A percentile compares a stretch with the other conserved stretches of the same genome.
These are phyloP conservation scores for Mortierella sp. DNA, from an alignment of 371 early-diverging fungal species.

Conservation along the genomic window DNA sequence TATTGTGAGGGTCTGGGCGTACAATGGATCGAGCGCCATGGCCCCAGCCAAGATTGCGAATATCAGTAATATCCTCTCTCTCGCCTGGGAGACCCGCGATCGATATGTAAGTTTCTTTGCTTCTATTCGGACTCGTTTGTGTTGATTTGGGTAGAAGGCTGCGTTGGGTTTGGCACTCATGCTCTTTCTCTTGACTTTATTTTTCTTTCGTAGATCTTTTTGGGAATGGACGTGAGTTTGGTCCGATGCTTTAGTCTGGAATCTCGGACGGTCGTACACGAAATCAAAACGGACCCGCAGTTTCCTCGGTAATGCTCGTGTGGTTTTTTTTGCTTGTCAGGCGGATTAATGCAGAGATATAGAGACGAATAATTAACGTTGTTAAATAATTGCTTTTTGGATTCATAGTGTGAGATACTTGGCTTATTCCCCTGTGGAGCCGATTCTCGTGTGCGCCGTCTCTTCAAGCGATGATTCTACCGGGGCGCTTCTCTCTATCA, in stretches of 20 bases:
- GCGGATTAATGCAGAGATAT: too few species aligned
- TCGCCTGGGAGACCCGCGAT: conserved; percentile 75
- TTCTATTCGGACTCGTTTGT: neutral
- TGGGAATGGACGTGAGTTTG: conserved; percentile 68
- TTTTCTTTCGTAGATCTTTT: conserved; percentile 59
- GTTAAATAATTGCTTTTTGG: neutral
- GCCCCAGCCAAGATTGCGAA: conserved; percentile 66
- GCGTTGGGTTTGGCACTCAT: too few species aligned
- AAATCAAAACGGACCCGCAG: conserved; percentile 65
- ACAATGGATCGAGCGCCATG: conserved; percentile 55
- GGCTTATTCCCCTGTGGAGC: conserved; percentile 71
- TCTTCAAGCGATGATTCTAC: conserved; percentile 57
- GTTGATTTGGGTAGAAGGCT: neutral
- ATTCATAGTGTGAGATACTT: conserved; percentile 64
- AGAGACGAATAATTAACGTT: neutral
- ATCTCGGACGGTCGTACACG: conserved; percentile 70
- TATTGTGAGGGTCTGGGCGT: conserved; percentile 65
- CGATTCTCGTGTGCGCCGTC: conserved; percentile 67
- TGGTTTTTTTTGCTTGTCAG: neutral
- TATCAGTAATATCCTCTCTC: conserved; percentile 63
- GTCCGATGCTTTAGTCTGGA: conserved; percentile 74
- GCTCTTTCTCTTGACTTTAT: too few species aligned
- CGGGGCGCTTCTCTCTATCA: conserved; percentile 68
- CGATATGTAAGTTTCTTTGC: conserved; percentile 57
- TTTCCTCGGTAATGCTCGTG: conserved; percentile 62